Conservation (phyloP, 2,329 filamentous ascomycete genomes). For the Tetracladium maxilliforme region DNA sequence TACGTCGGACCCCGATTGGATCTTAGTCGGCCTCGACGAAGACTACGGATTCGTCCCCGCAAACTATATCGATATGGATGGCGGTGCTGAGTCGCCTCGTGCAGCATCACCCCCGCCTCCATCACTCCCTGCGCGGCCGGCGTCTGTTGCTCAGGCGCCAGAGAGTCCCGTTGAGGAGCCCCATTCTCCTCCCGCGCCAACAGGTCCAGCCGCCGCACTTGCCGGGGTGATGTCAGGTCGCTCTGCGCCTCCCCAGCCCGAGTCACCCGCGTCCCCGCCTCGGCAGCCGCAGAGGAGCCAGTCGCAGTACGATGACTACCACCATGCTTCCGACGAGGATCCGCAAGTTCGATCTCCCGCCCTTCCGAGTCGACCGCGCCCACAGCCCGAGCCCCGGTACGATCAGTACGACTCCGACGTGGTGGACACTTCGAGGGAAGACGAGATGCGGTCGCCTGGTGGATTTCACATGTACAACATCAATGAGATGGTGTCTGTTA, state of each 20-base stretch:
- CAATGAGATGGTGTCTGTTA: conserved; percentile 91
- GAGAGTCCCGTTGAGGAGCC: conserved; percentile 2
- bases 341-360: too few relatives aligned
- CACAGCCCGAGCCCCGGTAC: too few relatives aligned
- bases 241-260: conserved; percentile 16
- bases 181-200: conserved; percentile 2
- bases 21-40: conserved; percentile 67
- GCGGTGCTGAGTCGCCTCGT: conserved; percentile 17
- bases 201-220: conserved; percentile 24
- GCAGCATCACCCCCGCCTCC: conserved; percentile 12
- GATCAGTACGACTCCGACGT: conserved; percentile 7
- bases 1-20: conserved; percentile 89
- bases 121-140: conserved; percentile 20
- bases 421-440: too few relatives aligned
- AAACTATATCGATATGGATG: conserved; percentile 76
- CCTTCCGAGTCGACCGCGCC: too few relatives aligned
- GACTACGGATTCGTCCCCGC: conserved; percentile 91
- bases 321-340: too few relatives aligned
- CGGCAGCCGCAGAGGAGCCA: conserved; percentile 11
- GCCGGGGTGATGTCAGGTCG: conserved; percentile 39
- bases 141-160: conserved; percentile 30
- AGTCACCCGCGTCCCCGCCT: too few relatives aligned
- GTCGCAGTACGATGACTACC: too few relatives aligned
- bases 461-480: conserved; percentile 94
- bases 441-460: too few relatives aligned